Evolutionary conservation across 164 flowering plant genomes (phyloP).

Genomic region (Platanus orientalis): DNA sequence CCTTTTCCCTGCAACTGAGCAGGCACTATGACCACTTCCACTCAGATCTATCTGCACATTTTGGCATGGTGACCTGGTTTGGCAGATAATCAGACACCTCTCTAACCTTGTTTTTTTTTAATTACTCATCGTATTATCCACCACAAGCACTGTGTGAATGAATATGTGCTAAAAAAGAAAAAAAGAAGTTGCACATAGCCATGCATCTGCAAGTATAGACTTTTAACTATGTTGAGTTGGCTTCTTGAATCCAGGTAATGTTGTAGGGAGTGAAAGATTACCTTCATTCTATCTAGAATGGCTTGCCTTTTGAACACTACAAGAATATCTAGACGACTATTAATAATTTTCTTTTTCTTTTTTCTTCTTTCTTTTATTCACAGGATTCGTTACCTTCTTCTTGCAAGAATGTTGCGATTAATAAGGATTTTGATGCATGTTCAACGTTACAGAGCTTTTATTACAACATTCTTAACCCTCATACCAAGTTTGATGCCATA

Average conservation of each 20-base stretch:
- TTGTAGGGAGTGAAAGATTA: background rate
- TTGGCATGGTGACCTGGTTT: too few relatives aligned
- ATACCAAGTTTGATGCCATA: constrained; percentile 96
- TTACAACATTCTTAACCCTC: constrained; percentile 84
- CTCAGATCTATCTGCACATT: too few relatives aligned
- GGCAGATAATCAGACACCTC: too few relatives aligned
- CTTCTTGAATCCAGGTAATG: background rate
- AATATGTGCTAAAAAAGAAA: too few relatives aligned
- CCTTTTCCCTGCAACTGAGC: too few relatives aligned
- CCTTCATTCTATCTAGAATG: constrained; percentile 1
- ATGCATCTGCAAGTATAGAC: too few relatives aligned
- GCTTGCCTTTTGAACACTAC: background rate
- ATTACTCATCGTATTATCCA: too few relatives aligned
- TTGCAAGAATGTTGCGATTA: constrained; percentile 89
- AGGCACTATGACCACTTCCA: too few relatives aligned
- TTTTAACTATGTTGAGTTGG: too few relatives aligned
- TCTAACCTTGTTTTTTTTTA: too few relatives aligned
- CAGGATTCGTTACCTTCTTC: constrained; percentile 98
- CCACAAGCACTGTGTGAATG: too few relatives aligned
- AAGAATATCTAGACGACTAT: background rate
- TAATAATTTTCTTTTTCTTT: background rate
- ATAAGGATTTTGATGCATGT: constrained; percentile 86
- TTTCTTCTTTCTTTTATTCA: constrained; percentile 10
- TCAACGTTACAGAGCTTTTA: constrained; percentile 69
- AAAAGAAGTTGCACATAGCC: too few relatives aligned